Percentiles rank a stretch among this genome's conserved stretches.
Evolutionary conservation across 2,329 filamentous ascomycete genomes (phyloP).

Genomic region (Colletotrichum tamarilloi): DNA sequence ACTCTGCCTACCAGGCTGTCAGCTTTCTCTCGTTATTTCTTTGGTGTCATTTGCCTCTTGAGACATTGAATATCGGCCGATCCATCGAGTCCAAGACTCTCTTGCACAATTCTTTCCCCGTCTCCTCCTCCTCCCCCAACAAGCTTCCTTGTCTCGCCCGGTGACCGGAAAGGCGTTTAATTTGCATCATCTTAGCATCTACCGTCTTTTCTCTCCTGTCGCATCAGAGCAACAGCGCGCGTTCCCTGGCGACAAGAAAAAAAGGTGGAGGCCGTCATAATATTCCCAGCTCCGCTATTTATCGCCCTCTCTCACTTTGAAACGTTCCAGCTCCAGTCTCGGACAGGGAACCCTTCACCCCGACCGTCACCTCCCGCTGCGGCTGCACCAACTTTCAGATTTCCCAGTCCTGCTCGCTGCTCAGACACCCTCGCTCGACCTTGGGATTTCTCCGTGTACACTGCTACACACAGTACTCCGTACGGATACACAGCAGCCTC

Average conservation of each 20-base stretch:
- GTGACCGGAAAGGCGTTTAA: slow-evolving; percentile 20
- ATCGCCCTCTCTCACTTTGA: slow-evolving; percentile 30
- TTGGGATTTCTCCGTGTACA: no score
- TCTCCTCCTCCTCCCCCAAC: not conserved
- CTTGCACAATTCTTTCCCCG: no score
- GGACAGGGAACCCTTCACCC: slow-evolving; percentile 31
- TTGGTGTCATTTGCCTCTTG: not conserved
- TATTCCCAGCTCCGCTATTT: slow-evolving; percentile 32
- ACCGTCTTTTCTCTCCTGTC: slow-evolving; percentile 2
- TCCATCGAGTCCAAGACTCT: slow-evolving; percentile 27
- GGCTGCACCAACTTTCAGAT: slow-evolving; percentile 22
- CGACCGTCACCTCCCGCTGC: slow-evolving; percentile 17
- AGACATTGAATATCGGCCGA: slow-evolving; percentile 16
- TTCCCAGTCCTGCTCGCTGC: slow-evolving; percentile 13
- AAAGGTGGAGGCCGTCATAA: slow-evolving; percentile 30
- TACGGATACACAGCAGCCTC: not conserved
- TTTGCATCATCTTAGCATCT: slow-evolving; percentile 20
- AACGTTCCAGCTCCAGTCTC: slow-evolving; percentile 33
- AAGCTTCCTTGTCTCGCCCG: slow-evolving; percentile 20
- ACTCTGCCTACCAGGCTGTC: no score
- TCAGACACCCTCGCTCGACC: not conserved
- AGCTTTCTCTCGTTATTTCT: not conserved
- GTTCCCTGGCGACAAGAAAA: slow-evolving; percentile 3
- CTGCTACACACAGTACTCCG: not conserved
- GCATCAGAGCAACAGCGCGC: slow-evolving; percentile 14